These are phyloP conservation scores for Candida maris DNA, from an alignment of 805 yeast species.

Conservation along the genomic window DNA sequence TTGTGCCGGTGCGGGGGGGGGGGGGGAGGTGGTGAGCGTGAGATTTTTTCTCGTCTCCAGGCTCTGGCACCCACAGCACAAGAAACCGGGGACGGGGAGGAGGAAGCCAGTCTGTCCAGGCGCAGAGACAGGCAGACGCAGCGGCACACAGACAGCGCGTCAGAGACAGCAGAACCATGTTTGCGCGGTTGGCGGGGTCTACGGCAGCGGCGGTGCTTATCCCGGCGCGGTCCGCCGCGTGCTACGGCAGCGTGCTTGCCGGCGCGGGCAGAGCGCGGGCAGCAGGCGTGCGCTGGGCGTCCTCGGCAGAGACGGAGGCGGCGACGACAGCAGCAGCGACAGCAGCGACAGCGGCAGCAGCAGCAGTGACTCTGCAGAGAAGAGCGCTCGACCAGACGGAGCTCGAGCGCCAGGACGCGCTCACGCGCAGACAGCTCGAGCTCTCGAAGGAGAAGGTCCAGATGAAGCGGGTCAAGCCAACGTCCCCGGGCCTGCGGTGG, in stretches of 20 bases:
- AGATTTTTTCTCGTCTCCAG: too few relatives aligned
- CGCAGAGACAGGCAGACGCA: too few relatives aligned
- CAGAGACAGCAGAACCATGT: background rate
- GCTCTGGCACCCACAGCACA: too few relatives aligned
- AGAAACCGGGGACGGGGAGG: too few relatives aligned
- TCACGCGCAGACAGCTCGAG: conserved; percentile 67
- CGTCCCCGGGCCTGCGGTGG: conserved; percentile 87
- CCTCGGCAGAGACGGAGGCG: background rate
- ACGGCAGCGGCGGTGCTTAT: too few relatives aligned
- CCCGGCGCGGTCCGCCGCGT: too few relatives aligned
- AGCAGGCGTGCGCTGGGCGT: conserved; percentile 1
- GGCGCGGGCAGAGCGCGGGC: conserved; percentile 1
- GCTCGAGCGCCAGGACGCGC: conserved; percentile 74
- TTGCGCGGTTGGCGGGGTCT: too few relatives aligned
- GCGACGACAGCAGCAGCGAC: conserved; percentile 1
- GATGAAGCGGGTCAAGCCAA: conserved; percentile 73
- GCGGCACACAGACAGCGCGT: too few relatives aligned
- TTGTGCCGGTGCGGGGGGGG: background rate
- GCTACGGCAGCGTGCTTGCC: background rate
- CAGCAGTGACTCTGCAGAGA: conserved; percentile 29
- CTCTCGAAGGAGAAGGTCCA: conserved; percentile 66
- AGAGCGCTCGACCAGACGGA: conserved; percentile 55
- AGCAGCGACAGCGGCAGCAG: too few relatives aligned
- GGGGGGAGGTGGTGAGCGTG: too few relatives aligned
- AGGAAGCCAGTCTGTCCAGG: too few relatives aligned